phyloP scores from a whole-genome alignment of 2,329 filamentous ascomycete genomes.

The Curvularia lunata region DNA sequence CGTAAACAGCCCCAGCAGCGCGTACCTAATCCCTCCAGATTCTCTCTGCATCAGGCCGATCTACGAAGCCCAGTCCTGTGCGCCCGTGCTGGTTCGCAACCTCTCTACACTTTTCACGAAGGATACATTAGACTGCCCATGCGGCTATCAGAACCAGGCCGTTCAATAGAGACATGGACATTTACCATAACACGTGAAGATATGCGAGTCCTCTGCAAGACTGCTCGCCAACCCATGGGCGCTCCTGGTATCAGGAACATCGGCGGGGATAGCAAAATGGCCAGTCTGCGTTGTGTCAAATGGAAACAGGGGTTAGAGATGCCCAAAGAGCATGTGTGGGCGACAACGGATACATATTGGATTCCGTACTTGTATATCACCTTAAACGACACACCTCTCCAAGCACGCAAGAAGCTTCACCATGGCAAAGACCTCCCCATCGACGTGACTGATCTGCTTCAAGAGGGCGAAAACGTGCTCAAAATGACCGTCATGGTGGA shows the following conservation, averaged over 20 bases:
- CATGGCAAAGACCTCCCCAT: slow-evolving; percentile 77
- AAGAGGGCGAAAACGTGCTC: slow-evolving; percentile 67
- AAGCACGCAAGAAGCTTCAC: slow-evolving; percentile 71
- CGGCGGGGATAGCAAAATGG: slow-evolving; percentile 63
- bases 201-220: slow-evolving; percentile 47
- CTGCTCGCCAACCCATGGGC: slow-evolving; percentile 34
- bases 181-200: slow-evolving; percentile 56
- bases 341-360: slow-evolving; percentile 70
- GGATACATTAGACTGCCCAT: slow-evolving; percentile 59
- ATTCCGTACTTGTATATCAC: slow-evolving; percentile 70
- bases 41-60: slow-evolving; percentile 65
- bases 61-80: slow-evolving; percentile 60
- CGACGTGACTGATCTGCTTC: slow-evolving; percentile 70
- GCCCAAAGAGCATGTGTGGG: slow-evolving; percentile 64
- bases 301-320: slow-evolving; percentile 28
- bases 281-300: slow-evolving; percentile 72
- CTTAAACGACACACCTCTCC: slow-evolving; percentile 64
- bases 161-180: slow-evolving; percentile 51
- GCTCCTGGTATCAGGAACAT: slow-evolving; percentile 43
- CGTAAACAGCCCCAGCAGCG: slow-evolving; percentile 47
- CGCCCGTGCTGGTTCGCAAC: slow-evolving; percentile 20
- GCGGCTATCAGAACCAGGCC: slow-evolving; percentile 41
- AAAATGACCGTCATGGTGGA: slow-evolving; percentile 51
- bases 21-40: slow-evolving; percentile 54
- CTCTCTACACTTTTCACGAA: slow-evolving; percentile 65